phyloP scores from a whole-genome alignment of 306 rosid genomes.

The Corylus heterophylla region DNA sequence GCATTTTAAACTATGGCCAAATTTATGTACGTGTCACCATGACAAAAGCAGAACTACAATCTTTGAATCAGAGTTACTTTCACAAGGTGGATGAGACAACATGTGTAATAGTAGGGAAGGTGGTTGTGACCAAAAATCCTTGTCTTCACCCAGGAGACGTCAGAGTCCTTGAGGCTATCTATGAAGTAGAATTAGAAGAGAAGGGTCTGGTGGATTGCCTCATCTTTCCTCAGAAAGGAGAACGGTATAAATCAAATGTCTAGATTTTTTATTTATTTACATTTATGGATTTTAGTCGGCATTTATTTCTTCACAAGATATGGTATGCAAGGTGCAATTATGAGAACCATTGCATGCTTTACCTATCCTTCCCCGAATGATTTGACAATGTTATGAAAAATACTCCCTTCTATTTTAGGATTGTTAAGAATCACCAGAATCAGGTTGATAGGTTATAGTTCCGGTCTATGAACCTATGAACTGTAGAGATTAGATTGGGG shows the following conservation, averaged over 20 bases:
- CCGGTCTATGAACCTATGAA: not conserved
- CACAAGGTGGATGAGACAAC: conserved; percentile 63
- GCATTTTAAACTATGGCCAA: conserved; percentile 79
- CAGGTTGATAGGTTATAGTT: not conserved
- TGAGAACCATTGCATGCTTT: conserved; percentile 1
- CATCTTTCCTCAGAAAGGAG: conserved; percentile 84
- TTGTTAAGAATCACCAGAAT: not conserved
- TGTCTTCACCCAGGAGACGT: conserved; percentile 97
- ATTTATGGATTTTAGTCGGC: conserved; percentile 1
- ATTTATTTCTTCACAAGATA: conserved; percentile 8
- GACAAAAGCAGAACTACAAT: conserved; percentile 54
- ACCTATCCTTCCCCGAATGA: not conserved
- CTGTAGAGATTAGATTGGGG: not conserved
- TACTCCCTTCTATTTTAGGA: not conserved
- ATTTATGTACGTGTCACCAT: conserved; percentile 64
- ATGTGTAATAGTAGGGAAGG: conserved; percentile 63
- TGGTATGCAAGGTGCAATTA: not conserved
- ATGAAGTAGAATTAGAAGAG: conserved; percentile 59
- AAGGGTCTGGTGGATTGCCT: conserved; percentile 79
- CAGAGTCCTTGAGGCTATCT: conserved; percentile 87
- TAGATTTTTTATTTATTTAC: conserved; percentile 18
- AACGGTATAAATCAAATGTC: conserved; percentile 47
- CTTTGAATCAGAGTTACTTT: conserved; percentile 53
- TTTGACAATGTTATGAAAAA: not conserved
- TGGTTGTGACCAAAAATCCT: conserved; percentile 84